Conservation (phyloP, 1,139 yeast species). For the Suhomyces yuchorum region DNA sequence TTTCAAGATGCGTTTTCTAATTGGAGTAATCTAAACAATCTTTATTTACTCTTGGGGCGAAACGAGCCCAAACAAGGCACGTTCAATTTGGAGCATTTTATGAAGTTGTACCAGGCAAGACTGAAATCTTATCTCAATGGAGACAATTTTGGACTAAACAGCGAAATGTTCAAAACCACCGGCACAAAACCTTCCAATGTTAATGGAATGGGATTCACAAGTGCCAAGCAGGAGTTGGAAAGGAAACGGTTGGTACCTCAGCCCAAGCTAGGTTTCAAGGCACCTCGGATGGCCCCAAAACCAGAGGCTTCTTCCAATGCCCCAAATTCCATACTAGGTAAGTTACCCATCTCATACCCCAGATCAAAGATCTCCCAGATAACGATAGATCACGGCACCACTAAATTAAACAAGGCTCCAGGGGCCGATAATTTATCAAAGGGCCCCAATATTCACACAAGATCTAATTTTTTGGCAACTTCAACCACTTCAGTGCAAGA, state of each 20-base stretch:
- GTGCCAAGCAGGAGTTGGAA: constrained; percentile 16
- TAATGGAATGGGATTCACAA: constrained; percentile 15
- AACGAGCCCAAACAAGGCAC: neutral
- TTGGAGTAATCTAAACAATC: constrained; percentile 17
- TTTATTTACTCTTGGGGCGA: constrained; percentile 22
- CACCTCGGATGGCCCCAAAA: constrained; percentile 8
- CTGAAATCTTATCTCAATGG: constrained; percentile 18
- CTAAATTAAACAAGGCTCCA: no score
- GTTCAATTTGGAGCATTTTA: constrained; percentile 14
- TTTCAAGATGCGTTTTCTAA: constrained; percentile 24
- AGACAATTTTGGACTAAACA: constrained; percentile 9
- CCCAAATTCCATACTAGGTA: neutral
- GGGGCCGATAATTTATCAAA: neutral
- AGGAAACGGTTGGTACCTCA: constrained; percentile 1
- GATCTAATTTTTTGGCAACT: neutral
- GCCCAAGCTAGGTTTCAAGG: constrained; percentile 5
- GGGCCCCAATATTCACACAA: neutral
- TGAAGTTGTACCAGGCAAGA: constrained; percentile 15
- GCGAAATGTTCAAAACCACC: neutral
- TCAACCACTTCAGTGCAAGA: neutral
- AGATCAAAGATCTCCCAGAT: no score
- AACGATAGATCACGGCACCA: no score
- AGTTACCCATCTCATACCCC: neutral
- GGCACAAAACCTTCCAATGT: constrained; percentile 8
- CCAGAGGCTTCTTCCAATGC: neutral